phyloP scores from a whole-genome alignment of 441 rosid genomes.

The Omphalea diandra region DNA sequence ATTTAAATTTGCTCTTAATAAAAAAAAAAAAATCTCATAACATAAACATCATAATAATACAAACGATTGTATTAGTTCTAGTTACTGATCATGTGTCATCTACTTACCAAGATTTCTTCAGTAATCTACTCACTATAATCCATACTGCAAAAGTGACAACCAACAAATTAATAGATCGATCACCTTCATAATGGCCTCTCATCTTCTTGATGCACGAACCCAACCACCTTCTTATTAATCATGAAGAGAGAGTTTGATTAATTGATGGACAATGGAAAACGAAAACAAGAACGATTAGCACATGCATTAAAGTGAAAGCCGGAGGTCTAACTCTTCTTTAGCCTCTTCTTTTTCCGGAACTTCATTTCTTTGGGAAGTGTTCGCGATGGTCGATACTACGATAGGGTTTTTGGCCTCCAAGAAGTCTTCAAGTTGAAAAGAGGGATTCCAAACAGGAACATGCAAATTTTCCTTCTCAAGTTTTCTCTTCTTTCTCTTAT shows the following conservation, averaged over 20 bases:
- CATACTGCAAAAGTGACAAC: no score
- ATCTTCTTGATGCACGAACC: background rate
- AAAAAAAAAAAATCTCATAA: no score
- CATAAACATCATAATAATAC: no score
- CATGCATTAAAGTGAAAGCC: constrained; percentile 20
- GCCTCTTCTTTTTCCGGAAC: constrained; percentile 7
- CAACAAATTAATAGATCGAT: background rate
- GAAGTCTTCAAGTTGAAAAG: constrained; percentile 40
- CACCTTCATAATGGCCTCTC: background rate
- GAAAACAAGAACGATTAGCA: background rate
- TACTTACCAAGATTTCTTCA: no score
- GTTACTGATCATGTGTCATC: no score
- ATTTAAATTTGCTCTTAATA: background rate
- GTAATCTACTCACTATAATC: no score
- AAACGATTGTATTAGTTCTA: no score
- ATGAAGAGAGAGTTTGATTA: background rate
- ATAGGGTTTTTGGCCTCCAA: constrained; percentile 4
- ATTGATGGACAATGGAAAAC: background rate
- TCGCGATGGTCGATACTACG: background rate
- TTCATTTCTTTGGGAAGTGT: constrained; percentile 1
- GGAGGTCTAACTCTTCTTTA: constrained; percentile 19
- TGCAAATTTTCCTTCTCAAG: background rate
- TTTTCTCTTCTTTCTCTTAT: background rate
- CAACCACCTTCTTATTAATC: background rate
- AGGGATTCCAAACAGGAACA: constrained; percentile 30